phyloP scores from a whole-genome alignment of 495 filamentous ascomycete species.

The Penicillium cataractarum region DNA sequence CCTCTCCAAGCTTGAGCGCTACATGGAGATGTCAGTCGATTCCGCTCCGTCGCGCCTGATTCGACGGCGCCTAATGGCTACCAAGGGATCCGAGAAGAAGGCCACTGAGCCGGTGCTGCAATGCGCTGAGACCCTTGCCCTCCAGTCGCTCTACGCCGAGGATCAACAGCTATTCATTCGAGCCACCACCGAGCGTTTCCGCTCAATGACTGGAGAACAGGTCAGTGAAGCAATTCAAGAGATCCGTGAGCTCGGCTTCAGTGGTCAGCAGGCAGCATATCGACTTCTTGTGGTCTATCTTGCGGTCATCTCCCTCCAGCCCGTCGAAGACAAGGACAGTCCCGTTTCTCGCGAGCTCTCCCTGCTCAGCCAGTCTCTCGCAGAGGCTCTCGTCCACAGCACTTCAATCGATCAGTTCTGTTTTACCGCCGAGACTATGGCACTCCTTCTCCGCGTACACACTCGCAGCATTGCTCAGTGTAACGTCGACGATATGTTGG shows the following conservation, averaged over 20 bases:
- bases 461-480: conserved; percentile 63
- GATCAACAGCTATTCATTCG: conserved; percentile 49
- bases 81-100: conserved; percentile 34
- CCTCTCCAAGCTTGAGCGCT: conserved; percentile 43
- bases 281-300: conserved; percentile 44
- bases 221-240: conserved; percentile 38
- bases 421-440: conserved; percentile 56
- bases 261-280: conserved; percentile 34
- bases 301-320: conserved; percentile 36
- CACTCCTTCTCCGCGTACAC: conserved; percentile 60
- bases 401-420: conserved; percentile 57
- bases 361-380: conserved; percentile 36
- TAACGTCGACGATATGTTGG: conserved; percentile 68
- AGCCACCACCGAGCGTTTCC: conserved; percentile 43
- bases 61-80: conserved; percentile 43
- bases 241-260: conserved; percentile 39
- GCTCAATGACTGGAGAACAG: conserved; percentile 34
- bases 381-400: conserved; percentile 37
- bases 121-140: conserved; percentile 41
- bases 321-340: conserved; percentile 47
- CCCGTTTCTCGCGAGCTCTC: conserved; percentile 41
- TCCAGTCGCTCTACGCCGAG: conserved; percentile 45
- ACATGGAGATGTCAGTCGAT: conserved; percentile 45
- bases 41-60: conserved; percentile 42
- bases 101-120: conserved; percentile 39